Percentiles rank a stretch among this genome's conserved stretches.
phyloP scores from a whole-genome alignment of 805 yeast genomes.

The Kuraishia piskuri region DNA sequence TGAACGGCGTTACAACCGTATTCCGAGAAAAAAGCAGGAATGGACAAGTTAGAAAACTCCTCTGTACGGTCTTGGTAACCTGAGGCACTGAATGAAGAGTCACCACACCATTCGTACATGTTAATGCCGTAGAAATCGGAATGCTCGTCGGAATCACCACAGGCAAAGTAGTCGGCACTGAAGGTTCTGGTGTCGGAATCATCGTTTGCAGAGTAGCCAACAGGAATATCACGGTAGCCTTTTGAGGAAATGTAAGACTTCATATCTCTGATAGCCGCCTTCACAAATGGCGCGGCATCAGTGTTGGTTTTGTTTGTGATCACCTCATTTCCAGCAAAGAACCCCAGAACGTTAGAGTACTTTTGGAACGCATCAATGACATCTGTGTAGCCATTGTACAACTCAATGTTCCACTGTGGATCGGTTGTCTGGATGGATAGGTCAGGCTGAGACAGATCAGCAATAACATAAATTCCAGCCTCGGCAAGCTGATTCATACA shows the following conservation, averaged over 20 bases:
- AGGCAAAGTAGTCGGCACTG: conserved; percentile 77
- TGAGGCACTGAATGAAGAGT: conserved; percentile 45
- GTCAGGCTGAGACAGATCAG: conserved; percentile 85
- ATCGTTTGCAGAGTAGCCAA: conserved; percentile 91
- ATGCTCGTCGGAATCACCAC: conserved; percentile 61
- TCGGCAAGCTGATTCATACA: conserved; percentile 71
- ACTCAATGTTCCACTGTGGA: conserved; percentile 70
- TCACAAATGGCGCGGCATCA: conserved; percentile 86
- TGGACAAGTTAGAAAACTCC: conserved; percentile 63
- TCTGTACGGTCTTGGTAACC: conserved; percentile 68
- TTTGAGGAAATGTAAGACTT: conserved; percentile 62
- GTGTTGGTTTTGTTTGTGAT: conserved; percentile 78
- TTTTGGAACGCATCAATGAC: conserved; percentile 75
- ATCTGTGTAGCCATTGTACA: conserved; percentile 67
- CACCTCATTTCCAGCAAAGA: conserved; percentile 97
- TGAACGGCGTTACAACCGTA: conserved; percentile 73
- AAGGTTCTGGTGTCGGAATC: conserved; percentile 72
- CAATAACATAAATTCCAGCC: conserved; percentile 86
- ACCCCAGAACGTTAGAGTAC: conserved; percentile 81
- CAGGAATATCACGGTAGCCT: conserved; percentile 74
- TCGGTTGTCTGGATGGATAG: conserved; percentile 65
- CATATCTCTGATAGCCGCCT: conserved; percentile 91
- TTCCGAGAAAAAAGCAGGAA: conserved; percentile 82
- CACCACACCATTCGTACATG: conserved; percentile 87
- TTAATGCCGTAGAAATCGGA: conserved; percentile 79